These are phyloP conservation scores for Mortierella sp. DNA, from an alignment of 371 early-diverging fungal species.

Conservation along the genomic window DNA sequence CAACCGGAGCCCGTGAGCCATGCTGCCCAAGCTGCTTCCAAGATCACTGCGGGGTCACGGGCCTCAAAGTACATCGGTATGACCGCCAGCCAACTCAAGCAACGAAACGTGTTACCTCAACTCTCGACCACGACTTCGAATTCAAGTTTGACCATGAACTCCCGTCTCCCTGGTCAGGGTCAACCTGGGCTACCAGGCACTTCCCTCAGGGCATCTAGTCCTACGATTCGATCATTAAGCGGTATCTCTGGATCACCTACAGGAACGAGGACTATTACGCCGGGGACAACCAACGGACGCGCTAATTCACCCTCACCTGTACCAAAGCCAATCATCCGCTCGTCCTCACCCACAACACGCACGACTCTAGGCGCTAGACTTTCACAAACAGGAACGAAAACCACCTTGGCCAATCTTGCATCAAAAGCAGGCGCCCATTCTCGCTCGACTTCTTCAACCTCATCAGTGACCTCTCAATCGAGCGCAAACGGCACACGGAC, in stretches of 20 bases:
- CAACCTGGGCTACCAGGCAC: slow-evolving; percentile 13
- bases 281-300: slow-evolving; percentile 16
- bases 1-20: slow-evolving; percentile 28
- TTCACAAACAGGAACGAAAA: slow-evolving; percentile 27
- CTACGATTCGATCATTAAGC: slow-evolving; percentile 40
- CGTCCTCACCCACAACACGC: slow-evolving; percentile 44
- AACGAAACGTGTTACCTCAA: slow-evolving; percentile 55
- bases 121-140: slow-evolving; percentile 11
- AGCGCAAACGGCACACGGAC: slow-evolving; percentile 32
- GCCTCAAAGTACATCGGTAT: slow-evolving; percentile 72
- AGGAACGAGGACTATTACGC: slow-evolving; percentile 16
- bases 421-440: slow-evolving; percentile 31
- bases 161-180: slow-evolving; percentile 7
- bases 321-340: slow-evolving; percentile 25
- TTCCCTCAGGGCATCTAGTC: slow-evolving; percentile 25
- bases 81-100: slow-evolving; percentile 68
- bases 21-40: slow-evolving; percentile 57
- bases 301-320: slow-evolving; percentile 49
- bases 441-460: slow-evolving; percentile 44
- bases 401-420: slow-evolving; percentile 13
- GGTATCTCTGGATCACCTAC: slow-evolving; percentile 46
- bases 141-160: no score
- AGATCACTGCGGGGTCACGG: slow-evolving; percentile 65
- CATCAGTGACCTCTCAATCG: slow-evolving; percentile 43
- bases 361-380: slow-evolving; percentile 13